Base-by-base conservation (phyloP, 169 alveolate species). In the Babesia sp. region DNA sequence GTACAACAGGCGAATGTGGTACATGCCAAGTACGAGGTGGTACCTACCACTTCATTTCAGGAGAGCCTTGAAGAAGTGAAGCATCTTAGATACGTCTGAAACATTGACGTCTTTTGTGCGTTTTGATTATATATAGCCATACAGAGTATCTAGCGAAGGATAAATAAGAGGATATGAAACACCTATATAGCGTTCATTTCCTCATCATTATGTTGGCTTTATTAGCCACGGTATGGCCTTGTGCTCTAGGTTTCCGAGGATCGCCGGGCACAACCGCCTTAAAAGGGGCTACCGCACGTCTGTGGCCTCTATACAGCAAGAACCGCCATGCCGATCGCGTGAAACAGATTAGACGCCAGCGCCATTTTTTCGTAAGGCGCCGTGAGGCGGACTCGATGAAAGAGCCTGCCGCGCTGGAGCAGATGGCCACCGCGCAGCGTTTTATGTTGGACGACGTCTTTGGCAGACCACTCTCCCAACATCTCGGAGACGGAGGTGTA, bases 401-500 rank as follows among this genome's bases (percentile, higher is more conserved):
- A 3, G 61, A 54, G 20, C 51, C 42, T 3, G 48, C n/a, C 22
- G 58, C 22, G 56, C 31, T 64, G 41, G 59, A 81, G 9, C 41
- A 26, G 44, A 20, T 36, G 16, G 18, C 66, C 2, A 33, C 50
- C 42, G 44, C 36, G 28, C 56, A 39, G 68, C 66, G 67, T 11
- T 12, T n/a, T 16, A 51, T 16, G 39, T 56, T 48, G 55, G 6
- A 16, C 12, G 24, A 1, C 45, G 36, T 66, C 8, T 81, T 71
- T 18, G 89, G 89, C 29, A 60, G 39, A 7, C 71, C 77, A 3
- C 66, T 81, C 2, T 81, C 89, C 22, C 78, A 72, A 60, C 36
- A 34, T 14, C 79, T 66, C 2, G 89, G 89, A 0, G 89, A 81
- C 34, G 89, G 89, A 3, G 89, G 89, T 3, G 36, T 46, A 16